Conservation (phyloP, 495 filamentous ascomycete species). For the Xylaria nigripes region DNA sequence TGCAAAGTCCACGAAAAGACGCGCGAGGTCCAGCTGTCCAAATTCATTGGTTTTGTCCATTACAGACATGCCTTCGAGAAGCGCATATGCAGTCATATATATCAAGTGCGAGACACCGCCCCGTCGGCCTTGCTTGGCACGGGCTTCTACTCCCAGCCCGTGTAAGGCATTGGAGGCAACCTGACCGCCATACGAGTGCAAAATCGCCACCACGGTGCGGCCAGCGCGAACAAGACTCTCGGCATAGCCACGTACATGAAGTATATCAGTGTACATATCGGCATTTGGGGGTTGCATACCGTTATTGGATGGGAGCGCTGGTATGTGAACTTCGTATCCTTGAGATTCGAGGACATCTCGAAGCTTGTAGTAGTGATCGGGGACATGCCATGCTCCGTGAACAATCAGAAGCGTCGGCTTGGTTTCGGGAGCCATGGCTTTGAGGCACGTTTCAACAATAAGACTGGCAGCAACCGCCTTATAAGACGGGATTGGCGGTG, state of each 20-base stretch:
- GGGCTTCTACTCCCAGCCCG: slow-evolving; percentile 14
- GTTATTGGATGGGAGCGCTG: slow-evolving; percentile 23
- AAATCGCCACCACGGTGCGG: slow-evolving; percentile 19
- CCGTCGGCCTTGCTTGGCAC: background rate
- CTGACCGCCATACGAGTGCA: slow-evolving; percentile 30
- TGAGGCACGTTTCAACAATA: background rate
- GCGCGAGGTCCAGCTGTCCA: slow-evolving; percentile 21
- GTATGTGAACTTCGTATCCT: slow-evolving; percentile 26
- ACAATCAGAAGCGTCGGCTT: slow-evolving; percentile 14
- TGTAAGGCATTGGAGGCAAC: slow-evolving; percentile 25
- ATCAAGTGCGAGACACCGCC: slow-evolving; percentile 26
- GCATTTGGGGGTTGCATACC: slow-evolving; percentile 10
- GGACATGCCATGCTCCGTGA: slow-evolving; percentile 26
- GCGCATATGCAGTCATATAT: slow-evolving; percentile 19
- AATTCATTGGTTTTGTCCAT: slow-evolving; percentile 24
- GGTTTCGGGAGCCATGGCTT: background rate
- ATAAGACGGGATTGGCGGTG: background rate
- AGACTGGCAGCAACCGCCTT: background rate
- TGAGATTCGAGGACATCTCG: slow-evolving; percentile 17
- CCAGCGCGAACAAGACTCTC: slow-evolving; percentile 21
- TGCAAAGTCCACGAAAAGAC: slow-evolving; percentile 24
- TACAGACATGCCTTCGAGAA: slow-evolving; percentile 19
- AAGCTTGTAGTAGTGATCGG: slow-evolving; percentile 23
- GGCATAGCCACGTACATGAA: slow-evolving; percentile 17
- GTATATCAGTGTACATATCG: slow-evolving; percentile 27